Conservation (phyloP, 2,329 filamentous ascomycete species). For the Cladorrhinum sp. region DNA sequence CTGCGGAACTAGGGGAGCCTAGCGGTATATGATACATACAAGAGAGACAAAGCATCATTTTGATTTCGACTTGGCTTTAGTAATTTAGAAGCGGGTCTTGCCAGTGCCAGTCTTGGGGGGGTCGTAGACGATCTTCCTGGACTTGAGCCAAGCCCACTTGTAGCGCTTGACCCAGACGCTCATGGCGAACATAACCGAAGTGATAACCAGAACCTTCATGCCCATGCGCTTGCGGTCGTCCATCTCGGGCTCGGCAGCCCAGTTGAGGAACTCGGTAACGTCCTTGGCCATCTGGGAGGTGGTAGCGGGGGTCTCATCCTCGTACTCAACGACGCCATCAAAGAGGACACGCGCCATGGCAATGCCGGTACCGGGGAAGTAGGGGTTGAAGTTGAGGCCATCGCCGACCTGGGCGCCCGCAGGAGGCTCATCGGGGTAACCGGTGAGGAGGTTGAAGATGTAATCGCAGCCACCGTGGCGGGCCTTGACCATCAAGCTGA, state of each 20-base stretch:
- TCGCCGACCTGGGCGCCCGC: constrained; percentile 80
- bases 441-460: constrained; percentile 94
- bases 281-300: constrained; percentile 99
- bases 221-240: constrained; percentile 99
- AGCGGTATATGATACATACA: constrained; percentile 35
- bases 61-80: constrained; percentile 12
- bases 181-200: constrained; percentile 74
- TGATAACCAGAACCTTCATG: constrained; percentile 87
- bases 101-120: constrained; percentile 60
- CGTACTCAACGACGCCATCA: constrained; percentile 96
- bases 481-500: constrained; percentile 95
- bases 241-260: constrained; percentile 98
- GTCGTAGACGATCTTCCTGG: constrained; percentile 86
- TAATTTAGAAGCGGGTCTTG: constrained; percentile 47
- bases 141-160: constrained; percentile 97
- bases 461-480: constrained; percentile 98
- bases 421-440: constrained; percentile 94
- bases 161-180: constrained; percentile 99
- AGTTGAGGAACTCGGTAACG: constrained; percentile 98
- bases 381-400: constrained; percentile 99
- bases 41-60: constrained; percentile 35
- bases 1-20: constrained; percentile 32
- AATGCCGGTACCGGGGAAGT: constrained; percentile 98
- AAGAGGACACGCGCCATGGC: constrained; percentile 98
- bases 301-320: constrained; percentile 89